Evolutionary conservation across 2,329 filamentous ascomycete genomes (phyloP).

Genomic region (Stagonosporopsis cucurbitacearum): DNA sequence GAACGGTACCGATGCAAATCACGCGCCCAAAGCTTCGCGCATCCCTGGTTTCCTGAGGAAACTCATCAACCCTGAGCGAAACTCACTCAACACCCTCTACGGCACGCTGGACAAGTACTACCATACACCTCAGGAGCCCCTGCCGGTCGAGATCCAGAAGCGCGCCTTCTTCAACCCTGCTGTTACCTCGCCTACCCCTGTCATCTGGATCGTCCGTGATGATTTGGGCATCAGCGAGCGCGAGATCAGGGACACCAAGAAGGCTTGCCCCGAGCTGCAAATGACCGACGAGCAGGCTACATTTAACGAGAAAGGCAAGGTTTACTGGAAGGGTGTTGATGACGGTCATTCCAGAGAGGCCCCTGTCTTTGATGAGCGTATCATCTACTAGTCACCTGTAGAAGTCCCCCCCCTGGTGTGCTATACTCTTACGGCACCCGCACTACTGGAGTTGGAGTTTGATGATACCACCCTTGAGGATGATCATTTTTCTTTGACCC

Average conservation of each 20-base stretch:
- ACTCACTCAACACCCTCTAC: constrained; percentile 39
- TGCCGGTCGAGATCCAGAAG: constrained; percentile 45
- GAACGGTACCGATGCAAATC: constrained; percentile 4
- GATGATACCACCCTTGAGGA: constrained; percentile 10
- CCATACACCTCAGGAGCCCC: constrained; percentile 39
- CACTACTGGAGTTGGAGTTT: constrained; percentile 5
- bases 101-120: constrained; percentile 43
- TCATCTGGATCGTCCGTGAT: constrained; percentile 56
- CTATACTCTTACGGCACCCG: neutral
- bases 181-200: constrained; percentile 52
- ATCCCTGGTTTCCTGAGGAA: constrained; percentile 43
- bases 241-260: constrained; percentile 51
- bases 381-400: constrained; percentile 36
- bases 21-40: constrained; percentile 33
- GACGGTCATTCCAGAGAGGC: constrained; percentile 51
- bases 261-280: constrained; percentile 46
- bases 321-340: constrained; percentile 51
- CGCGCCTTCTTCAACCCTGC: constrained; percentile 55
- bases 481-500: neutral
- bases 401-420: neutral
- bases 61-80: constrained; percentile 45
- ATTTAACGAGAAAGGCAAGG: constrained; percentile 54
- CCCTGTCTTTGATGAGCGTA: constrained; percentile 51
- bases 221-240: constrained; percentile 52
- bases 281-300: constrained; percentile 55